phyloP scores from a whole-genome alignment of 1,284 basidiomycete genomes.

The Cutaneotrichosporon cyanovorans region DNA sequence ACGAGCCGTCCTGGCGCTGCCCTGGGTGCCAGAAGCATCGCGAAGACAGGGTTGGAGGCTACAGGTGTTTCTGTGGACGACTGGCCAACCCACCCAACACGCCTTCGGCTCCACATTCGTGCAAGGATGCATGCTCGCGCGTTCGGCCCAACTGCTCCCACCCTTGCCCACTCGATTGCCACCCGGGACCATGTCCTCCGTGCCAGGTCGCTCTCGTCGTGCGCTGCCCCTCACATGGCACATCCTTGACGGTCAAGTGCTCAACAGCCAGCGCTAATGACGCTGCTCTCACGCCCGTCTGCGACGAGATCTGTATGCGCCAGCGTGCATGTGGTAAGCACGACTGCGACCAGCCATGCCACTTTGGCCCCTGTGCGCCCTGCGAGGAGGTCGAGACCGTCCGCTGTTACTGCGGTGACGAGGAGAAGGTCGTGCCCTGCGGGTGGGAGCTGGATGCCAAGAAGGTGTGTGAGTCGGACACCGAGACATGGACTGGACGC shows the following conservation, averaged over 20 bases:
- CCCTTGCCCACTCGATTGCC: slow-evolving; percentile 62
- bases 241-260: slow-evolving; percentile 60
- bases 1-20: slow-evolving; percentile 63
- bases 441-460: slow-evolving; percentile 52
- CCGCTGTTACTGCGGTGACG: slow-evolving; percentile 70
- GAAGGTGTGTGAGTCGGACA: slow-evolving; percentile 28
- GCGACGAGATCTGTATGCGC: slow-evolving; percentile 58
- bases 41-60: slow-evolving; percentile 57
- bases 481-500: slow-evolving; percentile 57
- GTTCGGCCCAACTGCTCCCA: slow-evolving; percentile 55
- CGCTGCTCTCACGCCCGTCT: slow-evolving; percentile 52
- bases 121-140: slow-evolving; percentile 67
- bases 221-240: slow-evolving; percentile 62
- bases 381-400: slow-evolving; percentile 55
- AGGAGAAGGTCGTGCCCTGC: slow-evolving; percentile 56
- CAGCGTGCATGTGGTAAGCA: slow-evolving; percentile 63
- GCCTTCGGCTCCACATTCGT: slow-evolving; percentile 72
- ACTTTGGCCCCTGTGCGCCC: slow-evolving; percentile 60
- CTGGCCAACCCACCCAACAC: slow-evolving; percentile 62
- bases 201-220: slow-evolving; percentile 52
- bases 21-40: slow-evolving; percentile 77
- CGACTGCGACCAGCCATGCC: slow-evolving; percentile 52
- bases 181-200: slow-evolving; percentile 73
- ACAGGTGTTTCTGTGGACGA: slow-evolving; percentile 78
- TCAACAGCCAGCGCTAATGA: slow-evolving; percentile 46